Conservation (phyloP, 1,139 yeast species). For the Suhomyces anneliseae region DNA sequence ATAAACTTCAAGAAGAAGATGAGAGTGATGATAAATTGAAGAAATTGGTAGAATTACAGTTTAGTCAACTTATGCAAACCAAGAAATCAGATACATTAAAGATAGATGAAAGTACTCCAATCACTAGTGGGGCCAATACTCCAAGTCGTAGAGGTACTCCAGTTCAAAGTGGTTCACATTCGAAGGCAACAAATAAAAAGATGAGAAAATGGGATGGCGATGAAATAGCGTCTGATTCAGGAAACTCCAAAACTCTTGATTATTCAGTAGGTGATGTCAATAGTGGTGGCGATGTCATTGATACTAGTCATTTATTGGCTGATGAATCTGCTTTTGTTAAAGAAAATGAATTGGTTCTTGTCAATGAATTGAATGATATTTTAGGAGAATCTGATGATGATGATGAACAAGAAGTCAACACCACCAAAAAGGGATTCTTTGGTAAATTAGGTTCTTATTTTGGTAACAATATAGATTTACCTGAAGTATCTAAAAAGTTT, state of each 20-base stretch:
- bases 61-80: slow-evolving; percentile 32
- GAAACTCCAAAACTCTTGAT: slow-evolving; percentile 30
- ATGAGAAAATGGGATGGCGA: slow-evolving; percentile 51
- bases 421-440: slow-evolving; percentile 27
- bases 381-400: slow-evolving; percentile 37
- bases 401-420: slow-evolving; percentile 16
- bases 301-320: slow-evolving; percentile 23
- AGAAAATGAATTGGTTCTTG: slow-evolving; percentile 44
- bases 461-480: slow-evolving; percentile 38
- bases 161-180: slow-evolving; percentile 3
- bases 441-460: slow-evolving; percentile 40
- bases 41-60: slow-evolving; percentile 42
- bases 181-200: slow-evolving; percentile 25
- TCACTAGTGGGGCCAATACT: slow-evolving; percentile 14
- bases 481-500: slow-evolving; percentile 44
- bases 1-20: slow-evolving; percentile 26
- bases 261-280: slow-evolving; percentile 29
- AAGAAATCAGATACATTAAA: slow-evolving; percentile 17
- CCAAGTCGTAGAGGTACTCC: slow-evolving; percentile 17
- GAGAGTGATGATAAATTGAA: slow-evolving; percentile 24
- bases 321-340: slow-evolving; percentile 37
- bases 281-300: slow-evolving; percentile 50
- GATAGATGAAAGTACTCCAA: slow-evolving; percentile 8
- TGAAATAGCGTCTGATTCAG: slow-evolving; percentile 11
- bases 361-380: slow-evolving; percentile 44